A percentile compares a stretch with the other conserved stretches of the same genome.
Conservation (phyloP, 2,329 filamentous ascomycete genomes). For the Fusarium robinianum region DNA sequence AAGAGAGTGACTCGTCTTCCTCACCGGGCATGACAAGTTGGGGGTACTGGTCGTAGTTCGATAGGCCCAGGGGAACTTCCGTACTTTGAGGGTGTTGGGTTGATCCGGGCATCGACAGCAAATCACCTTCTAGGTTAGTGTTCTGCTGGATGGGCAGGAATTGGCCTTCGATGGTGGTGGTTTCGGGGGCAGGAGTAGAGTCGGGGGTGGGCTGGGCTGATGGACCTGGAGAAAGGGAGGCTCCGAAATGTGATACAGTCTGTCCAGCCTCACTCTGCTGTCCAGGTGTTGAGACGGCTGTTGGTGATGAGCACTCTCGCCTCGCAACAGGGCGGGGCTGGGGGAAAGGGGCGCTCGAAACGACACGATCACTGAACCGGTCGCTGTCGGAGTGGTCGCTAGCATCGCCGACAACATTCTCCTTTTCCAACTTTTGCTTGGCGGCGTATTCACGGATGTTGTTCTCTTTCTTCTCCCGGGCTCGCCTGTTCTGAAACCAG, state of each 20-base stretch:
- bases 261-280: conserved; percentile 36
- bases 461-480: conserved; percentile 67
- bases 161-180: conserved; percentile 3
- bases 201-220: conserved; percentile 31
- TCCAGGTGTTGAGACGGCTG: conserved; percentile 26
- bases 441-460: conserved; percentile 52
- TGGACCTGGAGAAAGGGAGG: conserved; percentile 27
- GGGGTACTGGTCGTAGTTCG: conserved; percentile 28
- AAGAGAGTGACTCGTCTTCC: conserved; percentile 31
- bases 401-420: conserved; percentile 33
- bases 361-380: conserved; percentile 44
- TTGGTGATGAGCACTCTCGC: no score
- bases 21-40: conserved; percentile 31
- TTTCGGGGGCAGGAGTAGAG: conserved; percentile 14
- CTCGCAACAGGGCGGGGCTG: conserved; percentile 31
- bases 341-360: conserved; percentile 48
- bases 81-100: conserved; percentile 1
- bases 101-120: conserved; percentile 18
- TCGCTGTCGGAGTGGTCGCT: conserved; percentile 37
- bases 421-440: conserved; percentile 44
- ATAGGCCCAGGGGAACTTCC: not conserved
- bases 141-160: conserved; percentile 5
- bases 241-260: conserved; percentile 36
- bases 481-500: conserved; percentile 70
- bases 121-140: conserved; percentile 1